Evolutionary conservation across 208 protist species (phyloP).

Genomic region (Plasmodiophora brassicae): DNA sequence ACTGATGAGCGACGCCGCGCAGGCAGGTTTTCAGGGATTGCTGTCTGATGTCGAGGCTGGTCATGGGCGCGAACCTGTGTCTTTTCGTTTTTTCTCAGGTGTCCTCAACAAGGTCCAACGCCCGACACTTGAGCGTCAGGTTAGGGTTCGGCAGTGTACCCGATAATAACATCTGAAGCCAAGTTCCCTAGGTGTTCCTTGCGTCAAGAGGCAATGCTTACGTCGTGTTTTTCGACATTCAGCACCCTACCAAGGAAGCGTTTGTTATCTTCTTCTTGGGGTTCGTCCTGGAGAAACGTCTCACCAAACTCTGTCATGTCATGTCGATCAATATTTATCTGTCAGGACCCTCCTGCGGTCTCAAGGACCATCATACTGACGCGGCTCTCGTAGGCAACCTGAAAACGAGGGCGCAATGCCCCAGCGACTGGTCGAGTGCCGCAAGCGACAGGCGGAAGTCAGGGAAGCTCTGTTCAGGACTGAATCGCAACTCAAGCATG

Average conservation of each 20-base stretch:
- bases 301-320: not conserved
- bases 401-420: not conserved
- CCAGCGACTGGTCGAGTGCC: not conserved
- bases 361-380: not conserved
- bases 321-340: not conserved
- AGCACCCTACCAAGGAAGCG: not conserved
- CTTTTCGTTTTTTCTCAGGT: not conserved
- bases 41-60: slow-evolving; percentile 11
- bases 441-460: not conserved
- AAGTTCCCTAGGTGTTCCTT: not conserved
- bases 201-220: not conserved
- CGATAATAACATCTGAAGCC: not conserved
- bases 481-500: not conserved
- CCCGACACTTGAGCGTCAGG: not conserved
- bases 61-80: not conserved
- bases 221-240: not conserved
- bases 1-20: not conserved
- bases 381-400: not conserved
- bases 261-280: slow-evolving; percentile 23
- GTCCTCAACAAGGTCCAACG: not conserved
- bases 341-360: not conserved
- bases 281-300: not conserved
- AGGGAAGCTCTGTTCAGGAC: slow-evolving; percentile 5
- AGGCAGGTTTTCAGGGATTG: not conserved
- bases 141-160: not conserved